Evolutionary conservation across 78 protist species (phyloP).

Genomic region (Polysphondylium violaceum): DNA sequence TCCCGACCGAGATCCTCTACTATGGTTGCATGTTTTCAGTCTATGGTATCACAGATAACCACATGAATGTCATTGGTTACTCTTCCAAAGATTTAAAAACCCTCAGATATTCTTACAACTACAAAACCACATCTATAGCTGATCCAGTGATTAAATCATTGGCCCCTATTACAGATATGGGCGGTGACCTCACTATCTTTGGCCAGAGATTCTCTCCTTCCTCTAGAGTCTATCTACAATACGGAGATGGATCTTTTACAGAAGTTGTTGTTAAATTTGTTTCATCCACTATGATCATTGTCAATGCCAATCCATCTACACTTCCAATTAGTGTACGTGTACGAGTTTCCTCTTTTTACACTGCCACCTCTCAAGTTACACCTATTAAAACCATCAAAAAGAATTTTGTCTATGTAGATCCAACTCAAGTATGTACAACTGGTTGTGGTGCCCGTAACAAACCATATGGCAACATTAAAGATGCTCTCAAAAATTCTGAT

Average conservation of each 20-base stretch:
- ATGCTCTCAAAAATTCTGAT: neutral
- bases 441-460: neutral
- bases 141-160: too few species aligned
- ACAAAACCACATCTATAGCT: too few species aligned
- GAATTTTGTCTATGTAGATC: neutral
- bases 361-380: neutral
- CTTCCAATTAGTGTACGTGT: neutral
- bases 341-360: neutral
- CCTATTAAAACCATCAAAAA: too few species aligned
- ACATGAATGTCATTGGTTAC: conserved; percentile 1
- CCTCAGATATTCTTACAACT: too few species aligned
- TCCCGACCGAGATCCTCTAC: too few species aligned
- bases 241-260: neutral
- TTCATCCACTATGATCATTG: too few species aligned
- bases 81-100: neutral
- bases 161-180: too few species aligned
- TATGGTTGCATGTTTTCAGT: neutral
- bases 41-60: conserved; percentile 15
- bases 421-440: neutral
- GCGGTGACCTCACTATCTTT: too few species aligned
- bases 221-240: neutral
- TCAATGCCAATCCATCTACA: neutral
- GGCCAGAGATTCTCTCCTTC: too few species aligned
- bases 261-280: too few species aligned
- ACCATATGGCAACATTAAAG: neutral